Evolutionary conservation across 2,329 filamentous ascomycete species (phyloP), one percentile per base, ranked within the genome.

Genomic region (Teratosphaeria gauchensis): DNA sequence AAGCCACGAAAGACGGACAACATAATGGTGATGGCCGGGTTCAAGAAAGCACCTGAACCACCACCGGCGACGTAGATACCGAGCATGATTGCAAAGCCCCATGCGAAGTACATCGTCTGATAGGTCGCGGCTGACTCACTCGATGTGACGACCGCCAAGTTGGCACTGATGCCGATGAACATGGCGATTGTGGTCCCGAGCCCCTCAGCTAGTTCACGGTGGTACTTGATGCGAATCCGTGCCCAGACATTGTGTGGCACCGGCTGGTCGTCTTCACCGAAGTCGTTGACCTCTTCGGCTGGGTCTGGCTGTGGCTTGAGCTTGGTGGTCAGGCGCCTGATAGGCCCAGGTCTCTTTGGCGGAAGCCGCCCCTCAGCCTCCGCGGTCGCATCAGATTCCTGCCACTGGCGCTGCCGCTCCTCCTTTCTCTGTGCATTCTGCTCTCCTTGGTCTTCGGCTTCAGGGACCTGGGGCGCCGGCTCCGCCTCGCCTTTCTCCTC

Each of bases 121-220:
- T 63, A 12, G 59, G 63, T 58, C 68, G 62, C 35, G 35, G 35
- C 35, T 56, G 65, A 58, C 9, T 59, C 32, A 31, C 63, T 53
- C 61, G 78, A 80, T 31, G 78, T 77, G 1, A 76, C 62, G 72
- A 78, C 63, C 9, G 58, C 61, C 38, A 73, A 61, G 61, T 69
- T 67, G 56, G 65, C 61, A 57, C 58, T 61, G 3, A 65, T 58
- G 24, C 66, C 63, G n/a, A 62, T 58, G 54, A 64, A 61, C 42
- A 68, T 58, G 58, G 65, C 58, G 46, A 65, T 58, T 1, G 64
- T 77, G 71, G 76, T 78, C 19, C 54, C 53, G 28, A 78, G 76
- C 76, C 78, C 80, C 28, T 89, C 86, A 1, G 84, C 83, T 60
- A 88, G 82, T 1, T 80, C 8, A 16, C 54, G 30, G 14, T 35